phyloP scores from a whole-genome alignment of 192 early-diverging fungal genomes.

The Endogone sp. region DNA sequence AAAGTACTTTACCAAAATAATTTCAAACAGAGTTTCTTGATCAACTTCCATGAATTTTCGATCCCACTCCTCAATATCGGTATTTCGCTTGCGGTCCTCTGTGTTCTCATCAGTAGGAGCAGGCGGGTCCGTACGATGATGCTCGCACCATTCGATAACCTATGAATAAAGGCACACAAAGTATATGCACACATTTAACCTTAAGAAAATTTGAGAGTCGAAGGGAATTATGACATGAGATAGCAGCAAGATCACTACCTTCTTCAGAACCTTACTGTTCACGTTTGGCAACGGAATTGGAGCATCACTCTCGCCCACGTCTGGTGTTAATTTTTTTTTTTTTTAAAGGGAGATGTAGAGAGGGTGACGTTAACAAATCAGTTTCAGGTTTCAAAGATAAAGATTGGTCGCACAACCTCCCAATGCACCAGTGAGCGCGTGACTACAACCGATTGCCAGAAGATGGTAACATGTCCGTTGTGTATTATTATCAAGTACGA shows the following conservation, averaged over 20 bases:
- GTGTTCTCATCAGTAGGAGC: slow-evolving; percentile 44
- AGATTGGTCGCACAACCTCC: too few relatives aligned
- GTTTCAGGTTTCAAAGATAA: too few relatives aligned
- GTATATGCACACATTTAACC: background rate
- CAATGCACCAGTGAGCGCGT: too few relatives aligned
- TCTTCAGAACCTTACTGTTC: slow-evolving; percentile 62
- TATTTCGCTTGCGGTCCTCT: slow-evolving; percentile 56
- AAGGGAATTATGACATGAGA: background rate
- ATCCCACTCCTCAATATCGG: slow-evolving; percentile 80
- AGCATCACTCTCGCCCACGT: slow-evolving; percentile 62
- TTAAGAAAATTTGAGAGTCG: slow-evolving; percentile 2
- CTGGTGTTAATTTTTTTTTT: slow-evolving; percentile 24
- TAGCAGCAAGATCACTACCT: slow-evolving; percentile 37
- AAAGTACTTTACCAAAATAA: slow-evolving; percentile 48
- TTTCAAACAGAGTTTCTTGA: slow-evolving; percentile 76
- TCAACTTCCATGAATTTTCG: slow-evolving; percentile 75
- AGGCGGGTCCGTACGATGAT: slow-evolving; percentile 71
- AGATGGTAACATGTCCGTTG: too few relatives aligned
- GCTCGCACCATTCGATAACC: slow-evolving; percentile 81
- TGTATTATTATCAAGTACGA: too few relatives aligned
- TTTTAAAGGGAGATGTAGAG: too few relatives aligned
- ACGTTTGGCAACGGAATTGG: slow-evolving; percentile 82
- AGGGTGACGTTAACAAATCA: too few relatives aligned
- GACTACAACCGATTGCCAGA: background rate
- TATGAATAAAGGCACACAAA: slow-evolving; percentile 10